Conservation (phyloP, 345 rosid species). For the Sisymbrium irio region DNA sequence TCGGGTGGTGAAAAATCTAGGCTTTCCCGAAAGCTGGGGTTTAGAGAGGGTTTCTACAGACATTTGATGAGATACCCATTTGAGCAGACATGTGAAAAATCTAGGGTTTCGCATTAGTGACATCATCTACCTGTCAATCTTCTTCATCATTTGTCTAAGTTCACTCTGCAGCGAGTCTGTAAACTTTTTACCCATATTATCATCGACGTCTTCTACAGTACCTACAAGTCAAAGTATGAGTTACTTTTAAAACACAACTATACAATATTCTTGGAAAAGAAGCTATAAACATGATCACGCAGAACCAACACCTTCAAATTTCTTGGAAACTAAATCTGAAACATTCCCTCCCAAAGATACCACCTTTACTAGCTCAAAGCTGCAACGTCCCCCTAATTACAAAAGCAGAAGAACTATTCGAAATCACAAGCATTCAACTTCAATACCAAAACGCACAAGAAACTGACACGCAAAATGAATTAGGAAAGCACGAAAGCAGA, state of each 20-base stretch:
- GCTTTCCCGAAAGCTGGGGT: slow-evolving; percentile 32
- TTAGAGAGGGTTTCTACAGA: slow-evolving; percentile 24
- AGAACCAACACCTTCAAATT: too few species aligned
- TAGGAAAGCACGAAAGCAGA: too few species aligned
- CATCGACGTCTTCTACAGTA: too few species aligned
- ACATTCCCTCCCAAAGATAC: neutral
- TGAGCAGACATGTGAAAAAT: slow-evolving; percentile 33
- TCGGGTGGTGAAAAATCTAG: slow-evolving; percentile 45
- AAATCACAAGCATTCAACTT: too few species aligned
- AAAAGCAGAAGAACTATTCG: too few species aligned
- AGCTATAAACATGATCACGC: too few species aligned
- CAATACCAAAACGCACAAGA: too few species aligned
- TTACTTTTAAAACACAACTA: too few species aligned
- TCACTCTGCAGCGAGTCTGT: neutral
- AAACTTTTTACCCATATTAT: too few species aligned
- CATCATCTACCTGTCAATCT: neutral
- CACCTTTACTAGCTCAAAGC: neutral
- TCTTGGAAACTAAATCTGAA: neutral
- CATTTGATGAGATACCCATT: slow-evolving; percentile 43
- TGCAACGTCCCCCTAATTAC: slow-evolving; percentile 42
- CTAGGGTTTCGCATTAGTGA: slow-evolving; percentile 34
- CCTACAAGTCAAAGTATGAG: too few species aligned
- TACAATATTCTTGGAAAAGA: too few species aligned
- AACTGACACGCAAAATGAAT: too few species aligned
- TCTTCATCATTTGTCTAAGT: neutral